Conservation (phyloP, 2,329 filamentous ascomycete genomes). For the Aspergillus fumigatus region DNA sequence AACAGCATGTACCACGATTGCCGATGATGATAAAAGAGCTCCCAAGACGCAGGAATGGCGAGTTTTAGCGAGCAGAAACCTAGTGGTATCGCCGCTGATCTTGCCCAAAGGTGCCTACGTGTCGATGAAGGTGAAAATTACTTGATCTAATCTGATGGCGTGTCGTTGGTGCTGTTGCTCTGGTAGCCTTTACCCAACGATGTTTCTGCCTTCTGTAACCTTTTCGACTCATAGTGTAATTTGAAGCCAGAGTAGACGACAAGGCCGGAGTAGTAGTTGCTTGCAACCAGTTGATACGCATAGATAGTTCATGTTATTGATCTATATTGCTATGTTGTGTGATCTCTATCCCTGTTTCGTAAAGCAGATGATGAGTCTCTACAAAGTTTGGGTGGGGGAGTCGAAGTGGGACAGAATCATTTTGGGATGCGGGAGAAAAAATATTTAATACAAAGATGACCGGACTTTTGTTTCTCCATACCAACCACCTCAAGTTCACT, state of each 20-base stretch:
- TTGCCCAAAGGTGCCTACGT: slow-evolving; percentile 10
- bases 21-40: slow-evolving; percentile 24
- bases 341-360: background rate
- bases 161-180: slow-evolving; percentile 1
- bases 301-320: background rate
- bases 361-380: background rate
- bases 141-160: slow-evolving; percentile 60
- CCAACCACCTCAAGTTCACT: slow-evolving; percentile 9
- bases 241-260: background rate
- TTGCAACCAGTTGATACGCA: background rate
- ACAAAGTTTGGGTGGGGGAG: too few relatives aligned
- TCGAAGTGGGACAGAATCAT: background rate
- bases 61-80: slow-evolving; percentile 16
- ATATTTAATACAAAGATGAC: background rate
- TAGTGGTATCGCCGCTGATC: slow-evolving; percentile 19
- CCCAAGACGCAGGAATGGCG: slow-evolving; percentile 13
- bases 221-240: background rate
- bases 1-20: slow-evolving; percentile 4
- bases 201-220: background rate
- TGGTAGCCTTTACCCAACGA: background rate
- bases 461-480: slow-evolving; percentile 14
- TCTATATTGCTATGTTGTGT: background rate
- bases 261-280: background rate
- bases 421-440: background rate
- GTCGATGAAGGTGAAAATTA: slow-evolving; percentile 48